A percentile compares a stretch with the other conserved stretches of the same genome.
Evolutionary conservation across 1,284 basidiomycete genomes (phyloP).

Genomic region (Leccinum proximum): DNA sequence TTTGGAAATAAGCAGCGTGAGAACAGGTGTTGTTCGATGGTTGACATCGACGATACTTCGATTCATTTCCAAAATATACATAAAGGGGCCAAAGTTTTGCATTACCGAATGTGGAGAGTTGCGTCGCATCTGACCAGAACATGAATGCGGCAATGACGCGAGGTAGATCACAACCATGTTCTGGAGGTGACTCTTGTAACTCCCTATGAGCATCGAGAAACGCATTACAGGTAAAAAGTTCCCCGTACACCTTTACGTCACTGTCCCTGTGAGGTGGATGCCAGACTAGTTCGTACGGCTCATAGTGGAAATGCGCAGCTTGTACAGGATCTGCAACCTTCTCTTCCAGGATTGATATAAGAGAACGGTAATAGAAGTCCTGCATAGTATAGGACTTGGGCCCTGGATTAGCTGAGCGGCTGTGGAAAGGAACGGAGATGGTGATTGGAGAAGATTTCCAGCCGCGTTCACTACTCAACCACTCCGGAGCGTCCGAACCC

Average conservation of each 20-base stretch:
- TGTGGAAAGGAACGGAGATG: neutral
- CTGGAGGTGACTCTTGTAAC: neutral
- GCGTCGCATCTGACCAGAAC: neutral
- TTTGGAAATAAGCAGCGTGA: neutral
- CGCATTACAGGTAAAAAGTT: neutral
- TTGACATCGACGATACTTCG: neutral
- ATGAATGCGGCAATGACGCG: neutral
- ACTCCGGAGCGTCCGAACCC: neutral
- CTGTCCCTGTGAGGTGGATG: neutral
- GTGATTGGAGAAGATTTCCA: neutral
- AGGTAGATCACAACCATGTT: neutral
- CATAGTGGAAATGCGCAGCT: neutral
- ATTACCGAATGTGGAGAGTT: neutral
- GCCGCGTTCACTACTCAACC: neutral
- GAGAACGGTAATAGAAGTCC: neutral
- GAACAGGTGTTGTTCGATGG: neutral
- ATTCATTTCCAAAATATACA: neutral
- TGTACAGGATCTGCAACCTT: neutral
- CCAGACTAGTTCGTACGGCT: neutral
- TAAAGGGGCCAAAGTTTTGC: neutral
- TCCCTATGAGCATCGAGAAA: neutral
- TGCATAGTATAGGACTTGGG: neutral
- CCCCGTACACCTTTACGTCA: neutral
- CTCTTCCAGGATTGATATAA: neutral
- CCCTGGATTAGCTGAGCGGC: neutral